phyloP scores from a whole-genome alignment of 2,329 filamentous ascomycete species.

The Aspergillus sp. region DNA sequence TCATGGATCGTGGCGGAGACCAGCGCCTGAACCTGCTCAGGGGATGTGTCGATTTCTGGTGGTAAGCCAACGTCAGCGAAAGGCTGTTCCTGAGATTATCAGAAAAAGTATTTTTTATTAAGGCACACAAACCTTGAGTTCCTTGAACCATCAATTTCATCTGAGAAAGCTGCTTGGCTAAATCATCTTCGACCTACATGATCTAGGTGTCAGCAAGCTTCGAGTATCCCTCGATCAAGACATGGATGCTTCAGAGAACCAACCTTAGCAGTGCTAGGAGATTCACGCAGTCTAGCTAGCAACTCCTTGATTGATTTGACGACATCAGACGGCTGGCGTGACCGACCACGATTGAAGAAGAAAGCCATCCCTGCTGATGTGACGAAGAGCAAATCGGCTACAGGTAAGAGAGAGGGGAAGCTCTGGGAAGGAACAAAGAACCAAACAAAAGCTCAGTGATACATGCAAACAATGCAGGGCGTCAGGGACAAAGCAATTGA shows the following conservation, averaged over 20 bases:
- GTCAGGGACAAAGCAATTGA: neutral
- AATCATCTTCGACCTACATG: constrained; percentile 71
- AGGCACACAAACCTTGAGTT: constrained; percentile 63
- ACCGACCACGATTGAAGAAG: constrained; percentile 59
- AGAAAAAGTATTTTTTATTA: too few relatives aligned
- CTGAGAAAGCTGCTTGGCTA: constrained; percentile 77
- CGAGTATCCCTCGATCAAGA: constrained; percentile 1
- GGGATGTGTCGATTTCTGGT: constrained; percentile 76
- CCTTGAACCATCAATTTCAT: constrained; percentile 94
- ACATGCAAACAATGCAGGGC: constrained; percentile 2
- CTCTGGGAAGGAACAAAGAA: too few relatives aligned
- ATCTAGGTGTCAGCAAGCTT: constrained; percentile 15
- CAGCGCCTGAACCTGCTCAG: constrained; percentile 82
- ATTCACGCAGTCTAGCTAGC: constrained; percentile 57
- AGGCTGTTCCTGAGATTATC: neutral
- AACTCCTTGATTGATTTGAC: constrained; percentile 60
- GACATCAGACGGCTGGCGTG: constrained; percentile 59
- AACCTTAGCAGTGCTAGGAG: constrained; percentile 54
- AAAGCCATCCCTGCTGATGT: constrained; percentile 56
- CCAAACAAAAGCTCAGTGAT: neutral
- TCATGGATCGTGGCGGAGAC: constrained; percentile 82
- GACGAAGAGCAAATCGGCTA: constrained; percentile 9
- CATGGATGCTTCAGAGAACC: constrained; percentile 5
- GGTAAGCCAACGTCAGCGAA: too few relatives aligned
- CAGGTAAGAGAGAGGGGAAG: neutral